These are phyloP conservation scores for Geotrichum aggregatum DNA, from an alignment of 1,139 yeast species.

Conservation along the genomic window DNA sequence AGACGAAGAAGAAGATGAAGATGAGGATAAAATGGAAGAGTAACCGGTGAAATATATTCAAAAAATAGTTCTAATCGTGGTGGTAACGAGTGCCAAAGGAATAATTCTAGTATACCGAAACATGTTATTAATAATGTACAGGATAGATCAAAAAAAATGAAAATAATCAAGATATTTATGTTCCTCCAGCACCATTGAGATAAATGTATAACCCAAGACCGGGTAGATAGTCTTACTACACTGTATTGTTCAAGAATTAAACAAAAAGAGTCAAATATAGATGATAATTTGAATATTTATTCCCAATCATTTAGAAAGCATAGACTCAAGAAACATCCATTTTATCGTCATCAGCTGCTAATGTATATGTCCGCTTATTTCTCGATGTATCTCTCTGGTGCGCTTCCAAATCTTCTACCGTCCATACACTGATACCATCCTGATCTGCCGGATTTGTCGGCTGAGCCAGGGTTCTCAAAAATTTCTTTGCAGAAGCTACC, in stretches of 20 bases:
- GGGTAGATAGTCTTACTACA: too few species aligned
- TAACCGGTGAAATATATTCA: background rate
- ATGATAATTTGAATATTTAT: too few species aligned
- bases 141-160: background rate
- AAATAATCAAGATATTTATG: too few species aligned
- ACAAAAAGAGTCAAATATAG: too few species aligned
- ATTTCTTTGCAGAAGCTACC: slow-evolving; percentile 86
- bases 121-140: background rate
- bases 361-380: slow-evolving; percentile 11
- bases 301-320: too few species aligned
- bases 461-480: slow-evolving; percentile 88
- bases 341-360: background rate
- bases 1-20: slow-evolving; percentile 14
- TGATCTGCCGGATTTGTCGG: slow-evolving; percentile 88
- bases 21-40: background rate
- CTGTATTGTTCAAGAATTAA: too few species aligned
- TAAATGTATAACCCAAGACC: too few species aligned
- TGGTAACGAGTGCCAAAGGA: background rate
- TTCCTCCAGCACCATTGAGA: too few species aligned
- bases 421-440: slow-evolving; percentile 95
- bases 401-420: slow-evolving; percentile 58
- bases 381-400: slow-evolving; percentile 45
- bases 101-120: background rate
- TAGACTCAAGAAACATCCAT: slow-evolving; percentile 13
- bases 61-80: background rate